These are phyloP conservation scores for Ceratocystis ficicola DNA, from an alignment of 2,329 filamentous ascomycete species.

Conservation along the genomic window DNA sequence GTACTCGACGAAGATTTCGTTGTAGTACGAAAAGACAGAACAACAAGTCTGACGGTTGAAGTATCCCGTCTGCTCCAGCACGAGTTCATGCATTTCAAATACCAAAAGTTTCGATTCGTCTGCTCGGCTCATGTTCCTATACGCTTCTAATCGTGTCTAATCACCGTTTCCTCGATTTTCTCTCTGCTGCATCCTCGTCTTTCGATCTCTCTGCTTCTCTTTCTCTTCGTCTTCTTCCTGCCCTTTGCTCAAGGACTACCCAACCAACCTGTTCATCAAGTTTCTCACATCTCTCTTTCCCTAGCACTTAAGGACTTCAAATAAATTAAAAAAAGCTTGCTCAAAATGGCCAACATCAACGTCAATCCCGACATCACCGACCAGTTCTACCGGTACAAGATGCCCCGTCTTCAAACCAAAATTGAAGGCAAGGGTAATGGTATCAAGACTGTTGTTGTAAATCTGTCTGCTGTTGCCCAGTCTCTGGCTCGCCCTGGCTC, in stretches of 20 bases:
- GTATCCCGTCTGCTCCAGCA: conserved; percentile 39
- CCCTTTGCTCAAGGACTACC: background rate
- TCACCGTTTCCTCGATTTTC: conserved; percentile 28
- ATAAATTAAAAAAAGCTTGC: conserved; percentile 26
- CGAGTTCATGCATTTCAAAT: conserved; percentile 41
- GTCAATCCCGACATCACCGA: conserved; percentile 96
- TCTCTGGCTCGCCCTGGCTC: conserved; percentile 84
- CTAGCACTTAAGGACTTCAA: conserved; percentile 14
- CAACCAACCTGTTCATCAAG: background rate
- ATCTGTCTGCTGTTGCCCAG: conserved; percentile 83
- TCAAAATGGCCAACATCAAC: conserved; percentile 93
- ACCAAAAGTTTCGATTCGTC: conserved; percentile 40
- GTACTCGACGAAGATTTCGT: conserved; percentile 21
- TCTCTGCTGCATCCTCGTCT: conserved; percentile 24
- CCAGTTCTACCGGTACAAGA: conserved; percentile 99
- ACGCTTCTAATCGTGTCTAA: conserved; percentile 22
- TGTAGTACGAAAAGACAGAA: conserved; percentile 22
- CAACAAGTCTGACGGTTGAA: conserved; percentile 71
- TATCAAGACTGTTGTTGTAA: conserved; percentile 97
- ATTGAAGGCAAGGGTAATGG: conserved; percentile 99
- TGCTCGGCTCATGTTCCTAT: conserved; percentile 28
- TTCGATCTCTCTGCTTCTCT: conserved; percentile 17
- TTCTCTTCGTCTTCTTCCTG: conserved; percentile 19
- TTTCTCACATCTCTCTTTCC: background rate
- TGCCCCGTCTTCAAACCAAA: conserved; percentile 97